A percentile compares a stretch with the other conserved stretches of the same genome.
Evolutionary conservation across 2,329 filamentous ascomycete species (phyloP).

Genomic region (Ceratocystis alfenasii): DNA sequence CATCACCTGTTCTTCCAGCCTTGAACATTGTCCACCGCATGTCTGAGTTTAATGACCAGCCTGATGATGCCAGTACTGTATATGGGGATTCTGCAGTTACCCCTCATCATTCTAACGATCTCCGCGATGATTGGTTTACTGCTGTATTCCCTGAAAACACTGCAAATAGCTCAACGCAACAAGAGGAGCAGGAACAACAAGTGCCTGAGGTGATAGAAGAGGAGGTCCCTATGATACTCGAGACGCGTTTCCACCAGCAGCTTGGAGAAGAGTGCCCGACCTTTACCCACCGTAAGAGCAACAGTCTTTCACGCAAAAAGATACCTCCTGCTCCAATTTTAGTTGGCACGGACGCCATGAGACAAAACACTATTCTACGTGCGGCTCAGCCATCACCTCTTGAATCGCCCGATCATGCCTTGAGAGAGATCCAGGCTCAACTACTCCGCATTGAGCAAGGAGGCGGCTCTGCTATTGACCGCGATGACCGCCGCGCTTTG

Average conservation of each 20-base stretch:
- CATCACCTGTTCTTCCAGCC: constrained; percentile 40
- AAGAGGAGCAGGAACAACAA: constrained; percentile 6
- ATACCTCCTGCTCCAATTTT: constrained; percentile 46
- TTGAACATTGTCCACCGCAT: constrained; percentile 27
- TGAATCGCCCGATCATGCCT: constrained; percentile 40
- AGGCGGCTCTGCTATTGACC: neutral
- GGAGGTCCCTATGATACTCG: constrained; percentile 13
- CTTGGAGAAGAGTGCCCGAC: constrained; percentile 47
- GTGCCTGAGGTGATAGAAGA: constrained; percentile 34
- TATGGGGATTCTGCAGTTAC: constrained; percentile 43
- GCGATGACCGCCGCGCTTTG: constrained; percentile 29
- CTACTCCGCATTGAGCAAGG: constrained; percentile 36
- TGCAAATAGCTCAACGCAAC: neutral
- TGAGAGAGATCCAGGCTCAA: constrained; percentile 41
- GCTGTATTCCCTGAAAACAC: constrained; percentile 4
- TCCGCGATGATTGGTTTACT: constrained; percentile 30
- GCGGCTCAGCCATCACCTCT: constrained; percentile 41
- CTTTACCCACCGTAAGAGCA: constrained; percentile 44
- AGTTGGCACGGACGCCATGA: constrained; percentile 33
- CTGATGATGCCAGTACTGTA: constrained; percentile 34
- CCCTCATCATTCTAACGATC: constrained; percentile 35
- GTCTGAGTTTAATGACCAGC: constrained; percentile 31
- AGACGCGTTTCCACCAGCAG: constrained; percentile 41
- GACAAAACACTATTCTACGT: constrained; percentile 36
- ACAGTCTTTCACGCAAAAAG: constrained; percentile 38